phyloP scores from a whole-genome alignment of 2,329 filamentous ascomycete genomes.

The Phialophora verrucosa region DNA sequence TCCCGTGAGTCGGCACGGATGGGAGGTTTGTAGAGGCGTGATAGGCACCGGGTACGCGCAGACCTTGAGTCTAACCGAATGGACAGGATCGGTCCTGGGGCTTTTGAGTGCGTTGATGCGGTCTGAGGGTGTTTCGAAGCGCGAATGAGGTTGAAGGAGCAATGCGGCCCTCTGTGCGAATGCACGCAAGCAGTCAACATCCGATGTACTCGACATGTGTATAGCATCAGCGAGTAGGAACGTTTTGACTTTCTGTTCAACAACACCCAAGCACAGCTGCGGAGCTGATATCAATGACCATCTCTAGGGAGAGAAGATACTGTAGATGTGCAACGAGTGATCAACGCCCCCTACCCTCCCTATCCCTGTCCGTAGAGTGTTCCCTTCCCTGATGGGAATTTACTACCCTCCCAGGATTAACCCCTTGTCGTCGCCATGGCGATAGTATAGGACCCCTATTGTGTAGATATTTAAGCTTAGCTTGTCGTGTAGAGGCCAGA shows the following conservation, averaged over 20 bases:
- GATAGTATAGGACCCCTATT: background rate
- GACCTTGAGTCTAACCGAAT: slow-evolving; percentile 27
- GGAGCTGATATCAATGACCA: no score
- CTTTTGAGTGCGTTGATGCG: slow-evolving; percentile 20
- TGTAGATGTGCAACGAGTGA: no score
- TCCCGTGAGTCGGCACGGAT: slow-evolving; percentile 69
- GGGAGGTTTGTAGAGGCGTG: slow-evolving; percentile 37
- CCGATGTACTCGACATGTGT: background rate
- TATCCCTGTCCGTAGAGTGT: no score
- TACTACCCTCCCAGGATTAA: no score
- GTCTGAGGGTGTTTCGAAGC: slow-evolving; percentile 2
- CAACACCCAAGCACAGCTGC: background rate
- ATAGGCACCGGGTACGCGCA: slow-evolving; percentile 35
- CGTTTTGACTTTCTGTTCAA: background rate
- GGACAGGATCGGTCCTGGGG: slow-evolving; percentile 12
- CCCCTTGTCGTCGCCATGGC: background rate
- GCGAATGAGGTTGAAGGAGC: background rate
- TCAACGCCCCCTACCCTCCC: no score
- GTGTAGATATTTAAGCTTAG: background rate
- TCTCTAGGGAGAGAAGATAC: no score
- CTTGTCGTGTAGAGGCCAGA: background rate
- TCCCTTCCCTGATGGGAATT: no score
- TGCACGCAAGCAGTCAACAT: background rate
- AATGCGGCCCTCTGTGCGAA: background rate
- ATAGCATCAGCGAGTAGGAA: background rate